phyloP scores from a whole-genome alignment of 1,139 yeast species.

The Hyphopichia khmerensis region DNA sequence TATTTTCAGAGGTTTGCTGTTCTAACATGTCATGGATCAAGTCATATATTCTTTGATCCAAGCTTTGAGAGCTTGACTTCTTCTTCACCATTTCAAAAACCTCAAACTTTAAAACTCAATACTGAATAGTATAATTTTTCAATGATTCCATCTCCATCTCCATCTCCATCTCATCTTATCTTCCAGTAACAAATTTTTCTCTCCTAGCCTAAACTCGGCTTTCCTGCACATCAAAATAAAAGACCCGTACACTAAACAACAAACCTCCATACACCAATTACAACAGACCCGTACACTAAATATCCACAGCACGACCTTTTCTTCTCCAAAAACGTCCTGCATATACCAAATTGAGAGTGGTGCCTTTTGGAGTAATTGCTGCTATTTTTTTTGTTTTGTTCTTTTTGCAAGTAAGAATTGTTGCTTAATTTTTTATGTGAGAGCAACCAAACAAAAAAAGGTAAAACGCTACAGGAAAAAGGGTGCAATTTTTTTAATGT shows the following conservation, averaged over 20 bases:
- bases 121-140: too few species aligned
- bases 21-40: slow-evolving; percentile 52
- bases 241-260: not conserved
- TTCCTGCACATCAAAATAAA: not conserved
- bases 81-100: slow-evolving; percentile 13
- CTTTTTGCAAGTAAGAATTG: too few species aligned
- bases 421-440: not conserved
- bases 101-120: too few species aligned
- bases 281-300: too few species aligned
- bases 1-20: slow-evolving; percentile 48
- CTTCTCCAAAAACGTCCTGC: not conserved
- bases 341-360: too few species aligned
- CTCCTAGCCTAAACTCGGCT: not conserved
- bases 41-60: slow-evolving; percentile 53
- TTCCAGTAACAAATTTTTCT: not conserved
- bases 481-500: too few species aligned
- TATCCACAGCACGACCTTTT: too few species aligned
- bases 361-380: too few species aligned
- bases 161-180: not conserved
- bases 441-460: not conserved
- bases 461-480: too few species aligned
- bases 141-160: too few species aligned
- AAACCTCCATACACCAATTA: not conserved
- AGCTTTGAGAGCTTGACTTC: slow-evolving; percentile 23
- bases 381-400: too few species aligned